Percentiles rank a stretch among this genome's conserved stretches.
These are phyloP conservation scores for Fusarium dlaminii DNA, from an alignment of 2,329 filamentous ascomycete genomes.

Conservation along the genomic window DNA sequence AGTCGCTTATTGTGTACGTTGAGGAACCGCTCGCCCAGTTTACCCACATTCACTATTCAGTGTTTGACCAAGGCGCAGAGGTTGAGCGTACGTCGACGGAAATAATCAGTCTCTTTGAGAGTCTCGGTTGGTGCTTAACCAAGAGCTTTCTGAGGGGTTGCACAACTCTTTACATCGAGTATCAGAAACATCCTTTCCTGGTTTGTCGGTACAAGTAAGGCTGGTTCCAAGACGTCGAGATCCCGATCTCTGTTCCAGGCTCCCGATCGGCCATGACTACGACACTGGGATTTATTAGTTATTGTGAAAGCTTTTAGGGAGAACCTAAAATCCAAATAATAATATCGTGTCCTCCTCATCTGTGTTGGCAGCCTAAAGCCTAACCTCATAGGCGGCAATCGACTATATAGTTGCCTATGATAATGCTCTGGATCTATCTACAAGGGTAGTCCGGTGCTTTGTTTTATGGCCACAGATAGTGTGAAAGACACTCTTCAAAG, in stretches of 20 bases:
- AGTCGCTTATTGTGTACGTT: neutral
- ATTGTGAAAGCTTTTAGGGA: neutral
- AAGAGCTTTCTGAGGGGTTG: rapidly evolving
- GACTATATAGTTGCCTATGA: neutral
- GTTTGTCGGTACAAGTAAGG: neutral
- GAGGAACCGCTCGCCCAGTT: neutral
- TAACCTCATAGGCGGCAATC: rapidly evolving
- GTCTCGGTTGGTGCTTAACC: neutral
- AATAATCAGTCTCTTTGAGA: neutral
- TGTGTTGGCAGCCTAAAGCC: neutral
- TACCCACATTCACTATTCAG: neutral
- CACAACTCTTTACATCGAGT: neutral
- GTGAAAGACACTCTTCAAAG: neutral
- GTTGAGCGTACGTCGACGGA: neutral
- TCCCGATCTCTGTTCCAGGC: neutral
- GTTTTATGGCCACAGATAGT: neutral
- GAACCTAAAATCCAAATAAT: neutral
- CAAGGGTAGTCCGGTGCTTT: neutral
- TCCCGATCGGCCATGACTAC: rapidly evolving
- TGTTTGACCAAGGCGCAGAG: no score
- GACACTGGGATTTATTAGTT: neutral
- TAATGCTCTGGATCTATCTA: neutral
- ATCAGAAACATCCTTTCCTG: neutral
- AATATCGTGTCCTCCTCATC: rapidly evolving
- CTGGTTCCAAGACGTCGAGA: neutral